Evolutionary conservation across 2,329 filamentous ascomycete species (phyloP), one percentile per base, ranked within the genome.

Genomic region (Cladosporium sp.): DNA sequence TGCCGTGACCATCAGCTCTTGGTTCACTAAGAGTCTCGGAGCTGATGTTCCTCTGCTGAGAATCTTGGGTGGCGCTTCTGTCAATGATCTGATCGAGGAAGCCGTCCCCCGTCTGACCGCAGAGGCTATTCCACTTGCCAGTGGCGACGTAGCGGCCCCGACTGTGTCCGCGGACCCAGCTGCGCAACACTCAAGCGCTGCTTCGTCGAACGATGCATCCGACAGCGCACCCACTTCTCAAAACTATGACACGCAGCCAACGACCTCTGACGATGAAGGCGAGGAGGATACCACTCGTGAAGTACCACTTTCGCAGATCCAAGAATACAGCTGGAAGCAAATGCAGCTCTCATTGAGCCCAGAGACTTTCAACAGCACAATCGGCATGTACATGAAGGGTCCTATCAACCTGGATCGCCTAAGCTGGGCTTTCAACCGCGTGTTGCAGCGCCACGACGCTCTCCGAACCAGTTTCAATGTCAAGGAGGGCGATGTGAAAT

Each of bases 1-100:
- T 14, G 77, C 78, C 0, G 78, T 80, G 1, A 77, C 79, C 26
- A 60, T 81, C 2, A 79, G 83, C 0, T 72, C 79, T 2, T 86
- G 83, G 83, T 82, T 85, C 66, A 46, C 79, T n/a, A 82, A 82
- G 62, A 74, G 81, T 44, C 55, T 84, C 0, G 67, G 79, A 0
- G 71, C 80, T 0, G 79, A 85, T 55, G 76, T 85, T 0, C 80
- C 82, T 0, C 78, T 84, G 1, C 72, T 85, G 3, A 81, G 81
- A 65, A 75, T 85, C 44, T 68, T 84, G 4, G 23, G 57, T 29
- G 57, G 57, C 37, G 57, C 57, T 37, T 46, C 44, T 23, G 44
- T 46, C n/a, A 23, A n/a, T 5, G 44, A 46, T 46, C 44, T 46
- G 16, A 23, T 23, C 21, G 10, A 23, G 18, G 21, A 21, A 2